phyloP scores from a whole-genome alignment of 306 rosid genomes.

The Morella rubra region DNA sequence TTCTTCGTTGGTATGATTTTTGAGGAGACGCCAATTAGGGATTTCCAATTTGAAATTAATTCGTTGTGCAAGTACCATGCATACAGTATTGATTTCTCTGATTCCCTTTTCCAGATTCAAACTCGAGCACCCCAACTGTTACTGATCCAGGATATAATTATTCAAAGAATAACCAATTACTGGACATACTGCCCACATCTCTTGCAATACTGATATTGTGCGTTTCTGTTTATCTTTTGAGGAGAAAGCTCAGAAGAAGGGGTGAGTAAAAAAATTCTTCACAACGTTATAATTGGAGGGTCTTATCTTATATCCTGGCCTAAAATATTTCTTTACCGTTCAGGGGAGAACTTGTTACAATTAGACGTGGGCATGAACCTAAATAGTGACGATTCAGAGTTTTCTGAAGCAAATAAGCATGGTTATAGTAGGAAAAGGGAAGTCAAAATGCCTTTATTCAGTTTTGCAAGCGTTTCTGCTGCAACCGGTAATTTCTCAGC shows the following conservation, averaged over 20 bases:
- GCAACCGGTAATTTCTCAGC: conserved; percentile 32
- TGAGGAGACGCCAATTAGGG: neutral
- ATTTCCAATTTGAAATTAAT: neutral
- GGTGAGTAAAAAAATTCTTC: conserved; percentile 17
- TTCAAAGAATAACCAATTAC: neutral
- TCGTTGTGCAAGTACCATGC: neutral
- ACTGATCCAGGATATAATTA: too few relatives aligned
- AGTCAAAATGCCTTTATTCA: conserved; percentile 39
- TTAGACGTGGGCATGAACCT: conserved; percentile 33
- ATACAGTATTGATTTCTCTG: neutral
- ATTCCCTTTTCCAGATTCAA: conserved; percentile 7
- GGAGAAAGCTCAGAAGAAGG: neutral
- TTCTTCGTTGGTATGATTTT: neutral
- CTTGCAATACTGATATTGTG: neutral
- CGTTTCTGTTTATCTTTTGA: neutral
- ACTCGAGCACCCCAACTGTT: neutral
- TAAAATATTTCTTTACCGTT: neutral
- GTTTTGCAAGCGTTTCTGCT: conserved; percentile 34
- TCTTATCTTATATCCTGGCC: neutral
- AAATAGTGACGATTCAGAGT: conserved; percentile 1
- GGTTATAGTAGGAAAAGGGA: conserved; percentile 16
- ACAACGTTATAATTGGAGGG: neutral
- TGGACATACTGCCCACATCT: neutral
- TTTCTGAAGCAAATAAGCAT: neutral
- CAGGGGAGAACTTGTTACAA: conserved; percentile 35